Evolutionary conservation across 352 stramenopile genomes (phyloP).

Genomic region (Pythium plurisporium): DNA sequence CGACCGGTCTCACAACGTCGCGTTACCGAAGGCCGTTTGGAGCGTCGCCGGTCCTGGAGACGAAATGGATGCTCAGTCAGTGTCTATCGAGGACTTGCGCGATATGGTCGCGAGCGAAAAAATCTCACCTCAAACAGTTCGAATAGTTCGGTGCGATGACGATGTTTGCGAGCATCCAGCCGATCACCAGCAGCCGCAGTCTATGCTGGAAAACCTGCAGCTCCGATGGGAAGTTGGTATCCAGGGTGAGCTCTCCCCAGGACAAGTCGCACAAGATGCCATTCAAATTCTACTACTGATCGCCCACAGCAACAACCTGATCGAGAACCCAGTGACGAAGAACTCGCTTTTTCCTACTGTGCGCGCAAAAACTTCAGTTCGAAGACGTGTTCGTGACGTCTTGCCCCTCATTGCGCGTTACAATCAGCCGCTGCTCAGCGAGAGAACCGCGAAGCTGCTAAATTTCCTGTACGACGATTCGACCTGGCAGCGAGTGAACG

Average conservation of each 20-base stretch:
- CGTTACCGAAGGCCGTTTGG: conserved; percentile 14
- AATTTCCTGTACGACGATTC: conserved; percentile 57
- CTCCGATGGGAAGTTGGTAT: conserved; percentile 77
- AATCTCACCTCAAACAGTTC: neutral
- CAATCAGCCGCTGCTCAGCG: conserved; percentile 44
- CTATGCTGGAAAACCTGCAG: conserved; percentile 62
- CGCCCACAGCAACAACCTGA: conserved; percentile 58
- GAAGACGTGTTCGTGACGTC: conserved; percentile 39
- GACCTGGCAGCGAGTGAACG: conserved; percentile 18
- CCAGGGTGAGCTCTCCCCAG: conserved; percentile 34
- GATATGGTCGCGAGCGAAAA: conserved; percentile 22
- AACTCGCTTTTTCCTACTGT: conserved; percentile 53
- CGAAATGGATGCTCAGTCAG: neutral
- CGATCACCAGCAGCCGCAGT: neutral
- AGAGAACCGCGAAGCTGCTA: conserved; percentile 53
- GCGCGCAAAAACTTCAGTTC: conserved; percentile 46
- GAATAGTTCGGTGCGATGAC: conserved; percentile 9
- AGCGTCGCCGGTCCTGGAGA: neutral
- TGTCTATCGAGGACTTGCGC: conserved; percentile 51
- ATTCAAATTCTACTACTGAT: conserved; percentile 56
- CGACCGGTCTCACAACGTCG: conserved; percentile 17
- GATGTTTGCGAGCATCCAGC: conserved; percentile 9
- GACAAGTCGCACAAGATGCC: conserved; percentile 69
- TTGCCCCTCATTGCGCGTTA: conserved; percentile 48
- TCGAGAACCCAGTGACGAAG: conserved; percentile 14